A percentile compares a stretch with the other conserved stretches of the same genome.
phyloP scores from a whole-genome alignment of 1,284 basidiomycete genomes.

The Ceratobasidium theobromae region DNA sequence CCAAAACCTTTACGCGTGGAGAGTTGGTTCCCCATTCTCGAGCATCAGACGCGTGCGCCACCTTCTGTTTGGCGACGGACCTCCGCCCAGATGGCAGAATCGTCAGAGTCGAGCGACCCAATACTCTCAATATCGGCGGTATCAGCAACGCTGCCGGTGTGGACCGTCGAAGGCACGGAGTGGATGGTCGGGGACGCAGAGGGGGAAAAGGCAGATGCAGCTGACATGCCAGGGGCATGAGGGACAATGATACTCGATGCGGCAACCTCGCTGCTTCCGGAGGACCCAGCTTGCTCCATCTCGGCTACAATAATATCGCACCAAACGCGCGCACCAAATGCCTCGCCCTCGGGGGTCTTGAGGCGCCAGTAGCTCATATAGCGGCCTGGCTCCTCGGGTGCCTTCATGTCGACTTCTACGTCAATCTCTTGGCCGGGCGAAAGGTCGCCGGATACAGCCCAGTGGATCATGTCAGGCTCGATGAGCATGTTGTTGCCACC shows the following conservation, averaged over 20 bases:
- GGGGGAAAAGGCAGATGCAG: background rate
- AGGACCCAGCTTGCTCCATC: slow-evolving; percentile 19
- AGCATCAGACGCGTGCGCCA: too few species aligned
- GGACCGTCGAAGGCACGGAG: slow-evolving; percentile 5
- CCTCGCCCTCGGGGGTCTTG: slow-evolving; percentile 55
- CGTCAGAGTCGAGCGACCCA: slow-evolving; percentile 5
- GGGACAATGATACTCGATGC: slow-evolving; percentile 28
- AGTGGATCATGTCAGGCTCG: slow-evolving; percentile 41
- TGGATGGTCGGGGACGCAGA: background rate
- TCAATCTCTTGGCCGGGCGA: slow-evolving; percentile 59
- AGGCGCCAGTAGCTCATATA: slow-evolving; percentile 77
- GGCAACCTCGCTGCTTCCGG: slow-evolving; percentile 22
- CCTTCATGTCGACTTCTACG: slow-evolving; percentile 75
- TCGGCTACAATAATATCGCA: slow-evolving; percentile 33
- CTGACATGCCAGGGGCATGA: slow-evolving; percentile 10
- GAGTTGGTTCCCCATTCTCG: too few species aligned
- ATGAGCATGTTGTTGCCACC: slow-evolving; percentile 58
- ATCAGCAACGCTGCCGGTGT: background rate
- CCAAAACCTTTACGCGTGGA: too few species aligned
- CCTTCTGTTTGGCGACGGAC: background rate
- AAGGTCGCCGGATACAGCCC: slow-evolving; percentile 53
- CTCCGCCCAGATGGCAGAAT: background rate
- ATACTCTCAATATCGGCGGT: slow-evolving; percentile 14
- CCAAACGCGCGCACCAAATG: slow-evolving; percentile 62
- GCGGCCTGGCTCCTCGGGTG: slow-evolving; percentile 68